Conservation (phyloP, 495 filamentous ascomycete genomes). For the Aspergillus campestris region DNA sequence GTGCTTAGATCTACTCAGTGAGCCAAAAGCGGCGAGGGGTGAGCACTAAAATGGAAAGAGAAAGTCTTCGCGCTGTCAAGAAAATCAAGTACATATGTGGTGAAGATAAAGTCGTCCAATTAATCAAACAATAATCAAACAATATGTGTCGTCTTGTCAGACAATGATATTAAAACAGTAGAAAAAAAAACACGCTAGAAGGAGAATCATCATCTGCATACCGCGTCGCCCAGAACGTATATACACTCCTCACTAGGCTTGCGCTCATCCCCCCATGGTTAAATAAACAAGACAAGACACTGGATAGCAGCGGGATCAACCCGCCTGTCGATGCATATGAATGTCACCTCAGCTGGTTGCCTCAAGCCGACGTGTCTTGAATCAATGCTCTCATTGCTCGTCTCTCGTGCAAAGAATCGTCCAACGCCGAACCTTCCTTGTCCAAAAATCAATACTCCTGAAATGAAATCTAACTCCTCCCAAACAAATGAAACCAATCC, state of each 20-base stretch:
- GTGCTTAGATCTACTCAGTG: background rate
- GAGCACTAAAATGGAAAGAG: no score
- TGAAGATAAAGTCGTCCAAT: no score
- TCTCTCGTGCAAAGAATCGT: conserved; percentile 32
- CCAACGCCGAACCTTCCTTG: conserved; percentile 26
- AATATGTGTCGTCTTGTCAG: no score
- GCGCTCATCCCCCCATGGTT: background rate
- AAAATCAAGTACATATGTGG: no score
- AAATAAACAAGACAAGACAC: conserved; percentile 2
- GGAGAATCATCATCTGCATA: no score
- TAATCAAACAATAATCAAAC: no score
- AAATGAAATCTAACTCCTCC: conserved; percentile 20
- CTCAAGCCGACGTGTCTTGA: conserved; percentile 10
- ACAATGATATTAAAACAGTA: no score
- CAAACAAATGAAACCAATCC: conserved; percentile 9
- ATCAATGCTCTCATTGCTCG: conserved; percentile 29
- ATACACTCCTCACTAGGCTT: background rate
- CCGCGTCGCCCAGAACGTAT: background rate
- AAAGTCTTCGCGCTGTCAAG: no score
- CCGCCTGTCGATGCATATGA: conserved; percentile 15
- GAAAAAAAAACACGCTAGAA: no score
- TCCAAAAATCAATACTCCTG: conserved; percentile 18
- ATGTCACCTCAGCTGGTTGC: conserved; percentile 7
- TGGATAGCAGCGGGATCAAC: conserved; percentile 13
- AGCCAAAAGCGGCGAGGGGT: no score